phyloP scores from a whole-genome alignment of 306 rosid genomes.

The Trifolium fragiferum region DNA sequence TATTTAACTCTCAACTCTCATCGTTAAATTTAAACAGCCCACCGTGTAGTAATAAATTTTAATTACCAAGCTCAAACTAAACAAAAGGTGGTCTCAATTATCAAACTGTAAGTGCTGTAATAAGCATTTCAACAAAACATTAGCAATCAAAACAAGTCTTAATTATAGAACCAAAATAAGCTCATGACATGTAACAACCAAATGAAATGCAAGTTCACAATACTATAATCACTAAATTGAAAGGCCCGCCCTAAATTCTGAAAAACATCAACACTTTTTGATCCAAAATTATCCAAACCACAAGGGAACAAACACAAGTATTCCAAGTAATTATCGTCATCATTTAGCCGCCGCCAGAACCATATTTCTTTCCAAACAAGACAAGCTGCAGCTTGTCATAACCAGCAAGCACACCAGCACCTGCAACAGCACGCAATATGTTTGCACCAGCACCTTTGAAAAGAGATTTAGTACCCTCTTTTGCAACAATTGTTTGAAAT shows the following conservation, averaged over 20 bases:
- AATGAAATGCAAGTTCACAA: constrained; percentile 34
- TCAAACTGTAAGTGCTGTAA: too few relatives aligned
- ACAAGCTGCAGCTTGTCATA: constrained; percentile 85
- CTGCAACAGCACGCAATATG: constrained; percentile 90
- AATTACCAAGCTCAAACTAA: neutral
- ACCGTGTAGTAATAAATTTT: neutral
- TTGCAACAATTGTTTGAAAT: constrained; percentile 68
- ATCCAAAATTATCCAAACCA: constrained; percentile 51
- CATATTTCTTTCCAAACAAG: constrained; percentile 87
- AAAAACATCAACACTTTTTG: constrained; percentile 32
- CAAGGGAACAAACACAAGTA: constrained; percentile 37
- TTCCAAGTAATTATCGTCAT: constrained; percentile 42
- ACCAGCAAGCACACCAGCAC: constrained; percentile 96
- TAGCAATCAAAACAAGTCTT: neutral
- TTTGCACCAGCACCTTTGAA: constrained; percentile 95
- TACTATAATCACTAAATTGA: constrained; percentile 43
- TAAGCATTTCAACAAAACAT: constrained; percentile 2
- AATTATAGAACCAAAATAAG: constrained; percentile 34
- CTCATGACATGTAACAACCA: constrained; percentile 41
- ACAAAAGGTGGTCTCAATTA: neutral
- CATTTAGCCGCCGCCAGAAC: constrained; percentile 87
- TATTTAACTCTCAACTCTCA: neutral
- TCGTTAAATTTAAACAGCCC: neutral
- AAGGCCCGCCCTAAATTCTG: constrained; percentile 35
- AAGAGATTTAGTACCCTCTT: constrained; percentile 84